A percentile compares a stretch with the other conserved stretches of the same genome.
Evolutionary conservation across 352 stramenopile species (phyloP).

Genomic region (Pythium dissimile): DNA sequence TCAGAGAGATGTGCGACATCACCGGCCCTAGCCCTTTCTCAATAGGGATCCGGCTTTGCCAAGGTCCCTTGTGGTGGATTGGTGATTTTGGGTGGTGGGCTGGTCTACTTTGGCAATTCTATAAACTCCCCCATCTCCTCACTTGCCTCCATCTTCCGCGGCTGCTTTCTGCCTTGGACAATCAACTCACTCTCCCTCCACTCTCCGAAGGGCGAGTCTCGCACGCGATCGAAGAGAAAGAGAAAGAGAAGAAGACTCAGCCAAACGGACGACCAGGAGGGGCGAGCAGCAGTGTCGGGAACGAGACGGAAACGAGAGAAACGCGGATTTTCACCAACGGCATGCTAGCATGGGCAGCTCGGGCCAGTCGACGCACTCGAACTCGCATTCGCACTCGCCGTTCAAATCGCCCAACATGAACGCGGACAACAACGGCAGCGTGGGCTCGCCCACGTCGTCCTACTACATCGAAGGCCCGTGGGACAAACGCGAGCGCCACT

Average conservation of each 20-base stretch:
- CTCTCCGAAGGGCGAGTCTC: background rate
- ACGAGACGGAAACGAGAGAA: background rate
- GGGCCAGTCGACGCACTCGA: slow-evolving; percentile 36
- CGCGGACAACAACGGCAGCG: slow-evolving; percentile 19
- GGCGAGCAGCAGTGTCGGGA: background rate
- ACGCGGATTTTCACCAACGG: background rate
- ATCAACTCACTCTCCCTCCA: slow-evolving; percentile 14
- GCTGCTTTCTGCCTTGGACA: slow-evolving; percentile 10
- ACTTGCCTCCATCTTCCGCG: background rate
- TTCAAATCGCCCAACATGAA: slow-evolving; percentile 50
- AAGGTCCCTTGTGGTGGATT: background rate
- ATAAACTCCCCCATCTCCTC: background rate
- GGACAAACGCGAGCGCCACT: slow-evolving; percentile 73
- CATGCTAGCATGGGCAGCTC: slow-evolving; percentile 26
- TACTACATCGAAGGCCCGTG: slow-evolving; percentile 77
- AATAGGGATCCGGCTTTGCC: slow-evolving; percentile 16
- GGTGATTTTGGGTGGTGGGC: background rate
- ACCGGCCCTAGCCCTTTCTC: slow-evolving; percentile 10
- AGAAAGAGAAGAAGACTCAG: background rate
- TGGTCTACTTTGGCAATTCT: background rate
- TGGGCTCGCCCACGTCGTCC: slow-evolving; percentile 37
- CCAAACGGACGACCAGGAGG: background rate
- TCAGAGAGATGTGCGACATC: slow-evolving; percentile 16
- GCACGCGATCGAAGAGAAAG: background rate
- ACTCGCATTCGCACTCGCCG: slow-evolving; percentile 35